Conservation (phyloP, 345 rosid species). For the Trapa incisa region DNA sequence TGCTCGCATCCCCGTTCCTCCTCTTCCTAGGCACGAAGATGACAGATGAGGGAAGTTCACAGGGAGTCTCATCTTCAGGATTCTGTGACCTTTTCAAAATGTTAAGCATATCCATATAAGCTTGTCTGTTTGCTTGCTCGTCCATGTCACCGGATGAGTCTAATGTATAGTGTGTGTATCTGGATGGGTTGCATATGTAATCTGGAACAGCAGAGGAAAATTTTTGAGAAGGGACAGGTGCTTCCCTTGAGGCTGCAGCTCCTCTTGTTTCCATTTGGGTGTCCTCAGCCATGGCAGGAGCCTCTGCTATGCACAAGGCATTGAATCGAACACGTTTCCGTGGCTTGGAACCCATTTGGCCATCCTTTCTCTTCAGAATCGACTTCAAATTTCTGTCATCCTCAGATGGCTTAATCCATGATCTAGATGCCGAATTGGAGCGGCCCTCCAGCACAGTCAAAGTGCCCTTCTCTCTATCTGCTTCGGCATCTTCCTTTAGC, state of each 20-base stretch:
- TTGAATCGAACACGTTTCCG: conserved; percentile 78
- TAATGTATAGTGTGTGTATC: conserved; percentile 58
- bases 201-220: conserved; percentile 43
- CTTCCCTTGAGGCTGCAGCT: conserved; percentile 14
- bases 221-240: conserved; percentile 13
- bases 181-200: conserved; percentile 64
- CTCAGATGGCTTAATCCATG: conserved; percentile 16
- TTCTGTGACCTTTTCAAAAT: conserved; percentile 19
- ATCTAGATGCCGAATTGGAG: conserved; percentile 1
- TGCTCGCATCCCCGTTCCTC: conserved; percentile 14
- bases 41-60: conserved; percentile 42
- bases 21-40: conserved; percentile 60
- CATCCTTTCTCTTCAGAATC: conserved; percentile 63
- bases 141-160: conserved; percentile 39
- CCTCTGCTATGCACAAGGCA: conserved; percentile 25
- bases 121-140: conserved; percentile 52
- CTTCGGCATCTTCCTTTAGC: conserved; percentile 64
- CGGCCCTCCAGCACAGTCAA: conserved; percentile 16
- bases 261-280: conserved; percentile 17
- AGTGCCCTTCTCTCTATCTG: conserved; percentile 23
- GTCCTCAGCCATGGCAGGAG: conserved; percentile 21
- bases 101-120: conserved; percentile 49
- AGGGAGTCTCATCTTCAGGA: conserved; percentile 19
- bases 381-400: conserved; percentile 39
- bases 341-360: conserved; percentile 32